Percentiles rank a stretch among this genome's conserved stretches.
Evolutionary conservation across 768 basidiomycete species (phyloP).

Genomic region (Dioszegia hungarica): DNA sequence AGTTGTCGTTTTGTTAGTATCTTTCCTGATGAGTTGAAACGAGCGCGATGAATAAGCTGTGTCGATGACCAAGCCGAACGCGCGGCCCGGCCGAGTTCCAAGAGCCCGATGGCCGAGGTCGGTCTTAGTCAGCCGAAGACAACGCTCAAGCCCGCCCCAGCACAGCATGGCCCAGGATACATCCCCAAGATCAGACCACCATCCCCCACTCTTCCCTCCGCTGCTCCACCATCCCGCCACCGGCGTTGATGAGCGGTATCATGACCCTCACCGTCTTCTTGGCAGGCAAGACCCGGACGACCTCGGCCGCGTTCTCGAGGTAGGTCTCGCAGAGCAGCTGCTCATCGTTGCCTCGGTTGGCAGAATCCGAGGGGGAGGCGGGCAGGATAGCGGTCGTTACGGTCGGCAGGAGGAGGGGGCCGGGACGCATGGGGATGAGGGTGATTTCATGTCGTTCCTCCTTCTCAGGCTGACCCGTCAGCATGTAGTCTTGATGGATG

Average conservation of each 20-base stretch:
- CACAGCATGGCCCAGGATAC: too few species aligned
- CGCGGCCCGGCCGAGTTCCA: too few species aligned
- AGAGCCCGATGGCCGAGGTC: too few species aligned
- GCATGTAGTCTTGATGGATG: conserved; percentile 44
- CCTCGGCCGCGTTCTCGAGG: conserved; percentile 78
- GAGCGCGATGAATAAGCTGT: too few species aligned
- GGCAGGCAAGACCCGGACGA: conserved; percentile 72
- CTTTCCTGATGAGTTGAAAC: too few species aligned
- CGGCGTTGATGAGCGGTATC: conserved; percentile 19
- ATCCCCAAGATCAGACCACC: background rate
- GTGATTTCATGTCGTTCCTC: conserved; percentile 50
- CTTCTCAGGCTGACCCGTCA: conserved; percentile 50
- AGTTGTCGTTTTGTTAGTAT: too few species aligned
- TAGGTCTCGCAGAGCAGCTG: conserved; percentile 60
- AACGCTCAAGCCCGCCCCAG: too few species aligned
- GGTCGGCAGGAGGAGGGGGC: conserved; percentile 70
- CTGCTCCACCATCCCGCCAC: background rate
- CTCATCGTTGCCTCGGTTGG: conserved; percentile 53
- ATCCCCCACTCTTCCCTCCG: conserved; percentile 2
- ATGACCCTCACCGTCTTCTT: conserved; percentile 65
- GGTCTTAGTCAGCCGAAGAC: too few species aligned
- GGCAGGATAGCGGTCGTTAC: conserved; percentile 58
- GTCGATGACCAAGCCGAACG: too few species aligned
- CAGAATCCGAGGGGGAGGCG: background rate
- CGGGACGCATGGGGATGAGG: conserved; percentile 82